phyloP scores from a whole-genome alignment of 768 basidiomycete genomes.

The Rhodosporidiobolus odoratus region DNA sequence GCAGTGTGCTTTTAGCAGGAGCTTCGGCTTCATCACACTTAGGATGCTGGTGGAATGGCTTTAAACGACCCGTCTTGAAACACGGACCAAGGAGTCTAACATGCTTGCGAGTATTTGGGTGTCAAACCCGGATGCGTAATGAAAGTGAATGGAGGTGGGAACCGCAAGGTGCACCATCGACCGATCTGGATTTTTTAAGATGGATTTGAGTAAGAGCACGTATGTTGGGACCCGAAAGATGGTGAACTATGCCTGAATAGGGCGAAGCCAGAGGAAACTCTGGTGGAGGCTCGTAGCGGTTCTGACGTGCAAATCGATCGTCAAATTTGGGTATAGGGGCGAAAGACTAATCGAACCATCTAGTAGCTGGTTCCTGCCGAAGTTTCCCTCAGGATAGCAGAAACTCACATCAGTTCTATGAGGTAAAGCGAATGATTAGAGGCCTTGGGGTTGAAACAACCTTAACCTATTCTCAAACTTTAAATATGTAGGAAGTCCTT shows the following conservation, averaged over 20 bases:
- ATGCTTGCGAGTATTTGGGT: slow-evolving; percentile 73
- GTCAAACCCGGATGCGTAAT: slow-evolving; percentile 63
- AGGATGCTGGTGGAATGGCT: too few species aligned
- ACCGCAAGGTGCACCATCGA: slow-evolving; percentile 65
- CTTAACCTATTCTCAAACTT: slow-evolving; percentile 77
- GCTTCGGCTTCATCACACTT: too few species aligned
- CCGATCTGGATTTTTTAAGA: slow-evolving; percentile 69
- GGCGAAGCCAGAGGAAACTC: slow-evolving; percentile 91
- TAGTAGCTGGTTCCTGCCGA: slow-evolving; percentile 89
- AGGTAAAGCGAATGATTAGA: slow-evolving; percentile 74
- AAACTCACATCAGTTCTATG: slow-evolving; percentile 58
- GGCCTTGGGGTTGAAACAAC: slow-evolving; percentile 81
- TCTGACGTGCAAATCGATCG: slow-evolving; percentile 95
- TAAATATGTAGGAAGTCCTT: slow-evolving; percentile 60
- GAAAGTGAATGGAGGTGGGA: too few species aligned
- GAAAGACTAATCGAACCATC: slow-evolving; percentile 94
- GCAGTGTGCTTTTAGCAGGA: too few species aligned
- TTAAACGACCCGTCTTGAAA: slow-evolving; percentile 81
- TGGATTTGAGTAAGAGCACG: slow-evolving; percentile 72
- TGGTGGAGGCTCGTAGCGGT: slow-evolving; percentile 92
- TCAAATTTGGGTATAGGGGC: slow-evolving; percentile 92
- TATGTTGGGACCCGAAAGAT: slow-evolving; percentile 84
- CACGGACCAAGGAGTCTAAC: slow-evolving; percentile 83
- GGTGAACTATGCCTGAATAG: slow-evolving; percentile 85
- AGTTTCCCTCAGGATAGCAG: slow-evolving; percentile 76